phyloP scores from a whole-genome alignment of 805 yeast species.

The Wickerhamiella azymoides region DNA sequence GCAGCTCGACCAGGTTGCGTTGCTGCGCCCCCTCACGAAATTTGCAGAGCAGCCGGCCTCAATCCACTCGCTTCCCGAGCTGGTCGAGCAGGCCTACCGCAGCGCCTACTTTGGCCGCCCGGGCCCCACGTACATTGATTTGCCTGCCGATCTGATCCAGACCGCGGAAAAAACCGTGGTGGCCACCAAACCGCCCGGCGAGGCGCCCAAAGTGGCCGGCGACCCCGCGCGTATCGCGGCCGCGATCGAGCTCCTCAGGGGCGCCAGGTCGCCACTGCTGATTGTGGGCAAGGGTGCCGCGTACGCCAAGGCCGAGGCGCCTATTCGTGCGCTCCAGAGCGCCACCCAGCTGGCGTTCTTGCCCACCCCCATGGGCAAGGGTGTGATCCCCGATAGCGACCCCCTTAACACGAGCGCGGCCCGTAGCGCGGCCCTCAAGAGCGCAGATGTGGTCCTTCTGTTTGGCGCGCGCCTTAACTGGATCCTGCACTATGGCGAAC shows the following conservation, averaged over 20 bases:
- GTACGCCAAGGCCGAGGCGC: conserved; percentile 29
- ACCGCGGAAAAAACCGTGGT: conserved; percentile 13
- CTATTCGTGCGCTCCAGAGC: conserved; percentile 31
- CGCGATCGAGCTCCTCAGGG: conserved; percentile 27
- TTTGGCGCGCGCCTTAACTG: conserved; percentile 60
- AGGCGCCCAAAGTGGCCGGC: conserved; percentile 29
- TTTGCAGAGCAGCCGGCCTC: conserved; percentile 34
- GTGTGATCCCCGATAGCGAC: conserved; percentile 41
- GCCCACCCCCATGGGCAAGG: conserved; percentile 74
- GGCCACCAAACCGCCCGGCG: conserved; percentile 18
- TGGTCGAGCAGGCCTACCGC: conserved; percentile 36
- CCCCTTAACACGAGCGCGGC: conserved; percentile 45
- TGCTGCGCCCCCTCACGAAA: conserved; percentile 37
- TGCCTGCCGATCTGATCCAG: conserved; percentile 48
- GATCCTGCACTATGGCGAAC: conserved; percentile 55
- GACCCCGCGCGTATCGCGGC: conserved; percentile 25
- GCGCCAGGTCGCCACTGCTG: conserved; percentile 37
- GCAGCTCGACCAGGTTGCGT: conserved; percentile 50
- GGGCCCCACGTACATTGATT: conserved; percentile 49
- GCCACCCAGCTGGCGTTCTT: conserved; percentile 38
- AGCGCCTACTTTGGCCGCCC: conserved; percentile 36
- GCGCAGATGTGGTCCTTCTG: conserved; percentile 45
- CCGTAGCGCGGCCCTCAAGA: conserved; percentile 42
- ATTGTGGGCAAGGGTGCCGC: conserved; percentile 59
- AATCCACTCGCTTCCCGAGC: conserved; percentile 26